phyloP scores from a whole-genome alignment of 352 stramenopile genomes.

The Saprolegnia diclina region DNA sequence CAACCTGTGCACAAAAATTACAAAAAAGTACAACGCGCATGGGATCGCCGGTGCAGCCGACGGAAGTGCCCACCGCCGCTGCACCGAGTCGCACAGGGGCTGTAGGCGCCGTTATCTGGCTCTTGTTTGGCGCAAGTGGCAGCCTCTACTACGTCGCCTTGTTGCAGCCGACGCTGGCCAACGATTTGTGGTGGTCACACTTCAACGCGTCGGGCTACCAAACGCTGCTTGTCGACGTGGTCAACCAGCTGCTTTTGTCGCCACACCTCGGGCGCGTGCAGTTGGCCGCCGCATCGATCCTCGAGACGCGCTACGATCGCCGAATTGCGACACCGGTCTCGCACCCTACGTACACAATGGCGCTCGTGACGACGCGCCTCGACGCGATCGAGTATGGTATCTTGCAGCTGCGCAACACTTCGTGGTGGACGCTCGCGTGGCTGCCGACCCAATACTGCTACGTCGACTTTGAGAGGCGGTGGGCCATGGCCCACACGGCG shows the following conservation, averaged over 20 bases:
- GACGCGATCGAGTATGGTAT: no score
- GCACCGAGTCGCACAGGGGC: background rate
- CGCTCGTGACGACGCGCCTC: background rate
- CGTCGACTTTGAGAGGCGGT: background rate
- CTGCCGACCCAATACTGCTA: background rate
- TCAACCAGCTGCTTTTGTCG: background rate
- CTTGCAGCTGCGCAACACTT: background rate
- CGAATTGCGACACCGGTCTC: background rate
- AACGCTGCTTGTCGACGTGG: constrained; percentile 5
- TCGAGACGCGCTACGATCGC: background rate
- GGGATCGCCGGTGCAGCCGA: no score
- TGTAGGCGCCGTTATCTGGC: background rate
- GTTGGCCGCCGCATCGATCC: background rate
- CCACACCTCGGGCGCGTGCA: background rate
- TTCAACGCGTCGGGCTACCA: constrained; percentile 6
- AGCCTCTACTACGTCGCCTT: background rate
- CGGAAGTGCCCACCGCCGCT: no score
- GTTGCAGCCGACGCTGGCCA: background rate
- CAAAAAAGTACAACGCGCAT: no score
- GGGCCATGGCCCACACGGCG: background rate
- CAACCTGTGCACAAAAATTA: no score
- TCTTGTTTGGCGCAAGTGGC: background rate
- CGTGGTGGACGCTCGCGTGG: background rate
- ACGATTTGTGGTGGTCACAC: constrained; percentile 1
- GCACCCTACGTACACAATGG: constrained; percentile 2